These are phyloP conservation scores for Penicillium sp. DNA, from an alignment of 2,329 filamentous ascomycete genomes.

Conservation along the genomic window DNA sequence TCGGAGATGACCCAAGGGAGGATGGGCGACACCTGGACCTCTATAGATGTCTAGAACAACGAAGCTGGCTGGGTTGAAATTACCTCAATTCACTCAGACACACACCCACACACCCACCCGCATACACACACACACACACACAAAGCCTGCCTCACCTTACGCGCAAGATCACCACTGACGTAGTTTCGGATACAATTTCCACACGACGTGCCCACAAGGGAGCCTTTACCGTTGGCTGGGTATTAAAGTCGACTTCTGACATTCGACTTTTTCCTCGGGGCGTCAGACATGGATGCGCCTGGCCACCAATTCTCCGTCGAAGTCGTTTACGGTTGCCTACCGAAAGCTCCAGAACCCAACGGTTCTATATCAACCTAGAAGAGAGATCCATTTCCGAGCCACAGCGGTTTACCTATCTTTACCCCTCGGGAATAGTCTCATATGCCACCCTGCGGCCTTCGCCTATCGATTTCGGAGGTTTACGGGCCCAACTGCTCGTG, in stretches of 20 bases:
- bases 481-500: background rate
- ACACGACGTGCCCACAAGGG: conserved; percentile 7
- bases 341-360: conserved; percentile 3
- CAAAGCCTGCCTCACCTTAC: conserved; percentile 1
- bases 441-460: conserved; percentile 59
- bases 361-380: conserved; percentile 19
- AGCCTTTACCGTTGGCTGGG: conserved; percentile 26
- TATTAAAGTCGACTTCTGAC: conserved; percentile 36
- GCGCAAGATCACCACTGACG: background rate
- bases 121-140: no score
- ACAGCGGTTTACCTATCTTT: conserved; percentile 56
- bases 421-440: conserved; percentile 54
- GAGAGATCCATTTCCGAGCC: conserved; percentile 37
- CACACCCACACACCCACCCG: no score
- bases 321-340: conserved; percentile 15
- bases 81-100: conserved; percentile 20
- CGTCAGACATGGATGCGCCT: background rate
- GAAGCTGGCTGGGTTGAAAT: conserved; percentile 21
- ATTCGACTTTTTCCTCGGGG: conserved; percentile 27
- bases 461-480: conserved; percentile 28
- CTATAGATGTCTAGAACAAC: conserved; percentile 51
- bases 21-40: conserved; percentile 50
- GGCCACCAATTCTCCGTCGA: conserved; percentile 16
- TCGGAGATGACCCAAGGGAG: conserved; percentile 52
- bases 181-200: background rate